Percentiles rank a stretch among this genome's conserved stretches.
These are phyloP conservation scores for Tritrichomonas musculus DNA, from an alignment of 208 protist genomes.

Conservation along the genomic window DNA sequence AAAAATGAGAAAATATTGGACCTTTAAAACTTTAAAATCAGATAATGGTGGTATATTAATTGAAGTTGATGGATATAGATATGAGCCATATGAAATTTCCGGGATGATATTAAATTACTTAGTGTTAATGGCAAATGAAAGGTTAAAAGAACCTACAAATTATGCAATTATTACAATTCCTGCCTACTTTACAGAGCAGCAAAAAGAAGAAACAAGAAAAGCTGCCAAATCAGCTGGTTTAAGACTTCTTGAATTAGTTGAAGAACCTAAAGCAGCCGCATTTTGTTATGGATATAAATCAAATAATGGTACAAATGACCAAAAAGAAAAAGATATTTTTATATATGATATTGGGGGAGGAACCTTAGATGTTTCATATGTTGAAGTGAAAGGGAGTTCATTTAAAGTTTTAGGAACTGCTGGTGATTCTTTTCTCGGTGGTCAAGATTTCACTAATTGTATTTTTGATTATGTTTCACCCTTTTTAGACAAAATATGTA, in stretches of 20 bases:
- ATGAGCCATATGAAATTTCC: conserved; percentile 85
- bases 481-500: conserved; percentile 66
- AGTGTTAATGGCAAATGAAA: conserved; percentile 70
- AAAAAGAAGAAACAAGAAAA: conserved; percentile 91
- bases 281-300: conserved; percentile 91
- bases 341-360: conserved; percentile 83
- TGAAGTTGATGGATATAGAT: conserved; percentile 69
- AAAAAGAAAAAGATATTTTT: conserved; percentile 69
- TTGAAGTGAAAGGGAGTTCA: conserved; percentile 88
- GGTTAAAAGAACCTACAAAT: conserved; percentile 70
- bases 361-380: conserved; percentile 80
- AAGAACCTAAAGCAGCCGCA: conserved; percentile 93
- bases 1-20: conserved; percentile 80
- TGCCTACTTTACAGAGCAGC: conserved; percentile 95
- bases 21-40: conserved; percentile 76
- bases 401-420: conserved; percentile 84
- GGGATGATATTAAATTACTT: conserved; percentile 74
- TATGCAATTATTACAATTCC: conserved; percentile 71
- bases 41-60: conserved; percentile 67
- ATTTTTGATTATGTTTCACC: conserved; percentile 73
- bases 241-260: conserved; percentile 92
- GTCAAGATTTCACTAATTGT: conserved; percentile 85
- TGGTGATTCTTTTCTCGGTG: conserved; percentile 88
- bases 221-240: conserved; percentile 90
- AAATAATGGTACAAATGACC: conserved; percentile 51